These are phyloP conservation scores for Debaryomyces sp. DNA, from an alignment of 1,139 yeast genomes.

Conservation along the genomic window DNA sequence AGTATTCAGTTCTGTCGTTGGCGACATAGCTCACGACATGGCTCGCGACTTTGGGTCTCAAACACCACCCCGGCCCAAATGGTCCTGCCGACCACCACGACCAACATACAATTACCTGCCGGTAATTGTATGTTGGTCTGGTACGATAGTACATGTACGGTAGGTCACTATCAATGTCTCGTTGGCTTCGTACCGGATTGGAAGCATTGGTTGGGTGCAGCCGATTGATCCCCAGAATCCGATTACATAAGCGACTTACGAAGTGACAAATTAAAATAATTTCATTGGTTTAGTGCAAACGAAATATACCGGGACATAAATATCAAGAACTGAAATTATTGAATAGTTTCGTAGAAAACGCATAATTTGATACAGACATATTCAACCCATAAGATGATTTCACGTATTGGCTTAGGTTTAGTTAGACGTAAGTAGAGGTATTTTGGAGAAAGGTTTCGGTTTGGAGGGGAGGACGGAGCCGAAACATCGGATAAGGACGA, in stretches of 20 bases:
- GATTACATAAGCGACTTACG: background rate
- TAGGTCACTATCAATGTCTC: no score
- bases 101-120: no score
- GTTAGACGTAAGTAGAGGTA: conserved; percentile 18
- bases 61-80: no score
- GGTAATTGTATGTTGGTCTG: background rate
- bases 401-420: conserved; percentile 27
- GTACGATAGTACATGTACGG: no score
- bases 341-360: background rate
- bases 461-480: background rate
- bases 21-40: no score
- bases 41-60: no score
- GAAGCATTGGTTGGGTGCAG: no score
- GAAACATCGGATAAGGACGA: background rate
- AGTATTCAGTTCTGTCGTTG: no score
- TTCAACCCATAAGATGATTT: conserved; percentile 14
- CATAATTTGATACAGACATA: background rate
- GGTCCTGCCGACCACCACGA: no score
- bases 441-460: background rate
- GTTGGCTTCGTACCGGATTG: no score
- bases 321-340: background rate
- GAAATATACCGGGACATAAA: conserved; percentile 4
- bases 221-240: background rate
- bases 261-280: conserved; percentile 5
- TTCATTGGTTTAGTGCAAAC: conserved; percentile 3